A percentile compares a stretch with the other conserved stretches of the same genome.
phyloP scores from a whole-genome alignment of 257 asterid species.

The Salvia splendens region DNA sequence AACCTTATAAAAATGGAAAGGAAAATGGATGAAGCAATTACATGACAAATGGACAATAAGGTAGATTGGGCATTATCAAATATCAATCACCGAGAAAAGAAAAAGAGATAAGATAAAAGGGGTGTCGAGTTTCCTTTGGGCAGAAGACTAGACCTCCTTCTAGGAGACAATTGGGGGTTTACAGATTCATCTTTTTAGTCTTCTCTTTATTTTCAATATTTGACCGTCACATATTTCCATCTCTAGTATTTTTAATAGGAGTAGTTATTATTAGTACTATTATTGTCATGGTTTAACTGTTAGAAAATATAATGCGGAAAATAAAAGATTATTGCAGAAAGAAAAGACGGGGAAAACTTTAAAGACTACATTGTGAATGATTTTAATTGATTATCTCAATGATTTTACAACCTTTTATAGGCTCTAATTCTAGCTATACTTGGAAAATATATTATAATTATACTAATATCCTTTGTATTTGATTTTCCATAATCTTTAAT shows the following conservation, averaged over 20 bases:
- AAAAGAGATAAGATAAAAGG: conserved; percentile 39
- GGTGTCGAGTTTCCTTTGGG: conserved; percentile 47
- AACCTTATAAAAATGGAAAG: conserved; percentile 14
- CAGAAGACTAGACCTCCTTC: conserved; percentile 54
- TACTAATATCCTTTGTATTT: too few species aligned
- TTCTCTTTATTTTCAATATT: conserved; percentile 31
- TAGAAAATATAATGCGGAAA: too few species aligned
- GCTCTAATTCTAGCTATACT: too few species aligned
- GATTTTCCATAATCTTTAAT: too few species aligned
- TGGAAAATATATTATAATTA: too few species aligned
- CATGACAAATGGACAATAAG: conserved; percentile 25
- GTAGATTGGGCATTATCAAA: conserved; percentile 24
- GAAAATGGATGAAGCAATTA: conserved; percentile 6
- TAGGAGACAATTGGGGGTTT: conserved; percentile 63
- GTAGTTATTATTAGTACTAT: too few species aligned
- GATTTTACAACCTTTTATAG: too few species aligned
- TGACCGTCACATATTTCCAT: conserved; percentile 17
- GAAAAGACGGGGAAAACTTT: too few species aligned
- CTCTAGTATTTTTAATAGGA: neutral
- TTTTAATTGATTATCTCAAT: too few species aligned
- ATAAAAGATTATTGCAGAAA: too few species aligned
- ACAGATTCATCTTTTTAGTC: conserved; percentile 38
- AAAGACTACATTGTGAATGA: too few species aligned
- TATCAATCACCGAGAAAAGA: conserved; percentile 37
- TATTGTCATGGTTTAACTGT: too few species aligned